Evolutionary conservation across 108 stramenopile genomes (phyloP).

Genomic region (Epipyxis sp.): DNA sequence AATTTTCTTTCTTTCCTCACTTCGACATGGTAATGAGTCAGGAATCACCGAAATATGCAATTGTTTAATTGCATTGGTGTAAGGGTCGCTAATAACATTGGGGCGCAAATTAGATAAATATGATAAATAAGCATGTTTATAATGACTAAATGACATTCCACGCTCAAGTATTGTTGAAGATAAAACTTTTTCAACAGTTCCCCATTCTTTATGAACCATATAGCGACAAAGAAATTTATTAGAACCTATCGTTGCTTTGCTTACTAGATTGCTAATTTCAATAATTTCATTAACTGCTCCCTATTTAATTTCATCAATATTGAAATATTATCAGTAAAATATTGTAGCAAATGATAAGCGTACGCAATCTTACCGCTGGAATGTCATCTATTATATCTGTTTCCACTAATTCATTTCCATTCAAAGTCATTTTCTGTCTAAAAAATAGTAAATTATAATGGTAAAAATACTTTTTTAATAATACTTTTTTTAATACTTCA

Average conservation of each 20-base stretch:
- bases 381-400: conserved; percentile 14
- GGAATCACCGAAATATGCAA: conserved; percentile 20
- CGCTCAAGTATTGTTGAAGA: conserved; percentile 5
- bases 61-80: not conserved
- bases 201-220: not conserved
- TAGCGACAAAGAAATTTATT: not conserved
- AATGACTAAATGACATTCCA: conserved; percentile 12
- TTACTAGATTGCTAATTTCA: not conserved
- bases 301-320: conserved; percentile 7
- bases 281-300: conserved; percentile 12
- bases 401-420: conserved; percentile 8
- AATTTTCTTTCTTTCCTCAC: not conserved
- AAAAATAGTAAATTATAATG: no score
- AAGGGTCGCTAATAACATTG: not conserved
- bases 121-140: conserved; percentile 28
- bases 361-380: conserved; percentile 22
- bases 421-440: no score
- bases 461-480: not conserved
- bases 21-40: not conserved
- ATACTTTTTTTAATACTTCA: no score
- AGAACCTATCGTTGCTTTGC: not conserved
- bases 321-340: not conserved
- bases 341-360: not conserved
- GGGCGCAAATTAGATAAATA: not conserved
- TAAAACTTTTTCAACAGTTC: not conserved